Base-by-base conservation (phyloP, 208 protist species). In the Acanthamoeba castellanii region DNA sequence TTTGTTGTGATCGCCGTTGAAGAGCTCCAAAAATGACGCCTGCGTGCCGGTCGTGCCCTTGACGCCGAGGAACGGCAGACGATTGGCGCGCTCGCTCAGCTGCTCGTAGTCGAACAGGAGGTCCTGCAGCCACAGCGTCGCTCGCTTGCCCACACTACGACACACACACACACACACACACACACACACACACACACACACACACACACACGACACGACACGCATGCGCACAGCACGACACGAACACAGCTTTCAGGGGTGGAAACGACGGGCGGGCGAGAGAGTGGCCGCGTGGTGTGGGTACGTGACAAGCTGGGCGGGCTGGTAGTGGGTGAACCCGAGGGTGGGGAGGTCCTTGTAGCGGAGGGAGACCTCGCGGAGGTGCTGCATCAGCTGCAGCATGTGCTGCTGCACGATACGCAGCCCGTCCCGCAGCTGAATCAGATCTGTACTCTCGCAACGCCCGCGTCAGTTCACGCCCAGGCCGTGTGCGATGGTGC, bases 21-120 rank as follows among this genome's bases (percentile, higher is more conserved):
- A 97, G 8, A 98, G 95, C 30, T 95, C 78, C 7, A 98, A 68
- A 78, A 97, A 98, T 20, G 55, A 93, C 1, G 95, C 97, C 95
- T 98, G 97, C 22, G 97, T 98, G 34, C 97, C 97, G 45, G 97
- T 98, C 9, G 97, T 97, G 50, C 97, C 97, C 93, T 96, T 95
- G 70, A 95, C 90, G 66, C 96, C 96, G 47, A 93, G 59, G 76
- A 96, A 92, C 34, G 94, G 61, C 59, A 95, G 55, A n/a, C 57
- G 50, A 66, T 96, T 32, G 87, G 32, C 52, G 27, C 20, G 30
- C 37, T 70, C n/a, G 66, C 30, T 57, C 22, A 97, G 32, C 25
- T 95, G 18, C 16, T 96, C n/a, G 14, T 95, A 72, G 81, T 97
- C 97, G 7, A 96, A 68, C 6, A 97, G 37, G 55, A 97, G 88